Evolutionary conservation across 306 rosid genomes (phyloP), one percentile per base, ranked within the genome.

Genomic region (Erythrophleum fordii): DNA sequence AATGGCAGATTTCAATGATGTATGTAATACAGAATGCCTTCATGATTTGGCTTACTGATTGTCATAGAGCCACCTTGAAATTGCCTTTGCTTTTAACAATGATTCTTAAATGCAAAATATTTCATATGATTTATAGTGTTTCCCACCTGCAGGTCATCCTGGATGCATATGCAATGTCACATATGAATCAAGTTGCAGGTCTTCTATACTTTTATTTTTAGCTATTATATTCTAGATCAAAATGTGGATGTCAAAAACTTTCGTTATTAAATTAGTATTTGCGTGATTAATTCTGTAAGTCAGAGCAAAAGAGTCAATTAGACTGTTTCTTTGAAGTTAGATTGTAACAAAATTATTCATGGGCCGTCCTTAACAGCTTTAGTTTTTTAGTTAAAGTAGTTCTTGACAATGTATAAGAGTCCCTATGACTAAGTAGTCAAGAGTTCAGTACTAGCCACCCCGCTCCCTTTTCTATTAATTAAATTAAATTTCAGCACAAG

Each of bases 161-260:
- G 99, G 97, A 78, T 95, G 97, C 82, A 86, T 95, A 89, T 95
- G 99, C 89, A 91, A 89, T 79, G 90, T 91, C 62, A 86, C 89
- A 17, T 76, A 87, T 60, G 89, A 91, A 64, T 88, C 99, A 22
- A 77, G 74, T 58, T 95, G 99, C 99, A 93, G 98, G 99, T 95
- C 70, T 77, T 82, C 76, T 34, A 61, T 72, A 52, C 70, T 65
- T 56, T 58, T 76, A 41, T 68, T 62, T 41, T 79, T 75, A 48
- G 70, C 39, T 78, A 25, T 80, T 46, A 67, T 56, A 16, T 73
- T 79, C 59, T 26, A 8, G 60, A 31, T 23, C 20, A 29, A 25
- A 59, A 42, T 77, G 70, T 71, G 48, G 66, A 72, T 29, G 17
- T 69, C 34, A 44, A 68, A 72, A 58, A 46, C 51, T 35, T 56